Base-by-base conservation (phyloP, 768 basidiomycete genomes). In the Lentinus brumalis region DNA sequence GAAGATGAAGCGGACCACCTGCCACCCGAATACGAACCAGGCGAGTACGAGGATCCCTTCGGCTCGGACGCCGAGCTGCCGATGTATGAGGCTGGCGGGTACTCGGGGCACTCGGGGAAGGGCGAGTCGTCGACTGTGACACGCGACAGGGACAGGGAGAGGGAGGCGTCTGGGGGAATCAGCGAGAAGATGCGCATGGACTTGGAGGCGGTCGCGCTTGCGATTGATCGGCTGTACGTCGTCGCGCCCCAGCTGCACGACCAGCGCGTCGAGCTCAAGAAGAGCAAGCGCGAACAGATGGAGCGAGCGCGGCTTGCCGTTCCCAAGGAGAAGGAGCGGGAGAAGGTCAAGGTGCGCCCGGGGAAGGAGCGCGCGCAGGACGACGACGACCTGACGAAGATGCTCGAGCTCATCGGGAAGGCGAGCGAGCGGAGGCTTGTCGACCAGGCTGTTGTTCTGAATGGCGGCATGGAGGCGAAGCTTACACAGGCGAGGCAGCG, bases 201-300 rank as follows among this genome's bases (percentile, higher is more conserved):
- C 71, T 79, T 98, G 18, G 94, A 97, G 66, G 81, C 83, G 11
- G 86, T 98, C 47, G 85, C 92, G 0, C 82, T 84, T 71, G 95
- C 97, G 32, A 96, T 99, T 67, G 95, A 96, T 71, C 80, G 94
- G 40, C 77, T 98, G 11, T 93, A 97, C 72, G 73, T 83, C 8
- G 91, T 89, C 32, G 86, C 94, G 0, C 96, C 96, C 0, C 95
- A 96, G 71, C 74, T 98, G 44, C 85, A 89, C 60, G 89, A 96
- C 70, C 96, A 99, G 73, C 86, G 97, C 0, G 94, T 92, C n/a
- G 95, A 96, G 71, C 83, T 96, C 47, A 88, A 88, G 67, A 81
- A 81, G 5, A 76, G 84, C 29, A 91, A 92, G 69, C 67, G 87
- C 14, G 82, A 83, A 12, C 83, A 93, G 73, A 83, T 94, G 78